Conservation (phyloP, 345 rosid genomes). For the Punica granatum region DNA sequence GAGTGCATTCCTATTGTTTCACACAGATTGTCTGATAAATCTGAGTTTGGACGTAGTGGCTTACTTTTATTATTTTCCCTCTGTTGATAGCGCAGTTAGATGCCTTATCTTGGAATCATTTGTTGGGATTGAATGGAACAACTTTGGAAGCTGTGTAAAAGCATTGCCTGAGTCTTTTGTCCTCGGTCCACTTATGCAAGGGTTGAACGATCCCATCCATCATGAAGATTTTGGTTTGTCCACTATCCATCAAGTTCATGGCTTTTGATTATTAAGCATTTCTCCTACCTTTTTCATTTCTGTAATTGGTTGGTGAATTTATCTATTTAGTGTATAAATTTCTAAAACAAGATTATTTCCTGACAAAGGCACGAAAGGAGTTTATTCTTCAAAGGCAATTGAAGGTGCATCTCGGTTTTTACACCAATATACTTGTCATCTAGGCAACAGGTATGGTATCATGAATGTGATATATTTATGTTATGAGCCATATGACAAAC, state of each 20-base stretch:
- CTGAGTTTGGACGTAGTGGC: not conserved
- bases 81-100: slow-evolving; percentile 59
- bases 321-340: not conserved
- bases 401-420: slow-evolving; percentile 55
- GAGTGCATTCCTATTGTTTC: not conserved
- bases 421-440: slow-evolving; percentile 49
- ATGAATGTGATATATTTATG: not conserved
- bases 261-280: not conserved
- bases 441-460: slow-evolving; percentile 39
- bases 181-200: slow-evolving; percentile 79
- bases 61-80: slow-evolving; percentile 11
- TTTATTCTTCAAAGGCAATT: slow-evolving; percentile 61
- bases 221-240: slow-evolving; percentile 88
- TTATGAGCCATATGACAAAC: not conserved
- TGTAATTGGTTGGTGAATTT: not conserved
- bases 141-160: slow-evolving; percentile 42
- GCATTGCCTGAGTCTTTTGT: slow-evolving; percentile 65
- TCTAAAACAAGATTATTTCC: slow-evolving; percentile 1
- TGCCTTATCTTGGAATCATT: slow-evolving; percentile 91
- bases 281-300: not conserved
- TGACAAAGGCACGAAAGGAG: slow-evolving; percentile 60
- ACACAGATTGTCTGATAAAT: not conserved
- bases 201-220: slow-evolving; percentile 75
- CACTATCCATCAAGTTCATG: slow-evolving; percentile 9
- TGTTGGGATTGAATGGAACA: slow-evolving; percentile 66